phyloP scores from a whole-genome alignment of 768 basidiomycete species.

The Sarcodon sp. region DNA sequence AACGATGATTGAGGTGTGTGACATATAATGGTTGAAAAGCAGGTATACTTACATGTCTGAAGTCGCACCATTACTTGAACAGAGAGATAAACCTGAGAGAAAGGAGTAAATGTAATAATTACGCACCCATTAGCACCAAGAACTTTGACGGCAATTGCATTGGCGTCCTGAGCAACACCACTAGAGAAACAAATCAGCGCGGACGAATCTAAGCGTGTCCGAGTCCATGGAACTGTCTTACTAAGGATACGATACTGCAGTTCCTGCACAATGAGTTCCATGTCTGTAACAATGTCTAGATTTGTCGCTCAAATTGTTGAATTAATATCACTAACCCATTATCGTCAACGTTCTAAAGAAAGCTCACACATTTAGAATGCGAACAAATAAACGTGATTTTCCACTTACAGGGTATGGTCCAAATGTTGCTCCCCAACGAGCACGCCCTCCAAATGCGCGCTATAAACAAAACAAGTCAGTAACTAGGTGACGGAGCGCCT shows the following conservation, averaged over 20 bases:
- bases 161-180: constrained; percentile 13
- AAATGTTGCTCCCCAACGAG: too few relatives aligned
- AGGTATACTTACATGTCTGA: constrained; percentile 60
- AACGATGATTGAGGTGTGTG: background rate
- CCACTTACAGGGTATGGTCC: too few relatives aligned
- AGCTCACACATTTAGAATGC: too few relatives aligned
- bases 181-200: background rate
- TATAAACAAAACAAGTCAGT: too few relatives aligned
- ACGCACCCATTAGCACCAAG: constrained; percentile 5
- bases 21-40: background rate
- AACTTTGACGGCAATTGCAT: constrained; percentile 12
- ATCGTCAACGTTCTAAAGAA: background rate
- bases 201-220: background rate
- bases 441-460: too few relatives aligned
- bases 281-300: constrained; percentile 73
- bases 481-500: too few relatives aligned
- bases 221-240: constrained; percentile 22
- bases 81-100: too few relatives aligned
- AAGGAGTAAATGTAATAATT: too few relatives aligned
- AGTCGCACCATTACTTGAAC: constrained; percentile 24
- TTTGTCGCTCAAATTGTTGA: constrained; percentile 11
- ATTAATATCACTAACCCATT: background rate
- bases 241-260: constrained; percentile 73
- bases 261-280: constrained; percentile 81
- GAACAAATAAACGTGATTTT: too few relatives aligned